Evolutionary conservation across 805 yeast genomes (phyloP), one percentile per base, ranked within the genome.

Genomic region (Tetrapisispora taiwanensis): DNA sequence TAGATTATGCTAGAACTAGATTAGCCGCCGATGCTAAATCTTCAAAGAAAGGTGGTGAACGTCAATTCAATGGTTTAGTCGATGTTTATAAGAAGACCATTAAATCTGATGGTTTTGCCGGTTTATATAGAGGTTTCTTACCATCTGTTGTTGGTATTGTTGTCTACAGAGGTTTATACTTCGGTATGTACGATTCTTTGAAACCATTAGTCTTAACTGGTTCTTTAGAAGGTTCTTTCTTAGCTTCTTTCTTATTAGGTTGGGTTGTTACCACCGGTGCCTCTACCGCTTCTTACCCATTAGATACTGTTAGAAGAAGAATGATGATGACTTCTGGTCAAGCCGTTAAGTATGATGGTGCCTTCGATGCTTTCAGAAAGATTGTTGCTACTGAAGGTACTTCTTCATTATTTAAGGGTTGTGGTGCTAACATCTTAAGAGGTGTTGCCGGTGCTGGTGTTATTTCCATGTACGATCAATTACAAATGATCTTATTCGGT

Each of bases 401-500:
- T 63, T 65, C 68, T 51, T 86, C 97, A 63, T 78, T 88, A 74
- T 88, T 88, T 90, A 89, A 86, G 81, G 97, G 97, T 79, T 88
- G 95, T 75, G 95, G 90, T 82, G 96, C 97, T 73, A 88, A 88
- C 92, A 88, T 88, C 81, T 80, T 88, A 74, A 88, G 97, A 84
- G 96, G 96, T 86, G 95, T 88, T 70, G 97, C 97, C 73, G 95
- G 95, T 81, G 97, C 97, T 69, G 95, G 95, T 85, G 97, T 89
- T 65, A 86, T 88, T 73, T 88, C 97, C 77, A 67, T 89, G 79
- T 88, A 89, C 79, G 97, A 89, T 74, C 95, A 88, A 78, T 77
- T 88, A 72, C 96, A 88, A 78, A 73, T 88, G 75, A 81, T 88
- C 79, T 48, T 89, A 63, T 87, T 88, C 74, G 97, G 97, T 74